Conservation (phyloP, 2,329 filamentous ascomycete species). For the Sordariomycetes sp. region DNA sequence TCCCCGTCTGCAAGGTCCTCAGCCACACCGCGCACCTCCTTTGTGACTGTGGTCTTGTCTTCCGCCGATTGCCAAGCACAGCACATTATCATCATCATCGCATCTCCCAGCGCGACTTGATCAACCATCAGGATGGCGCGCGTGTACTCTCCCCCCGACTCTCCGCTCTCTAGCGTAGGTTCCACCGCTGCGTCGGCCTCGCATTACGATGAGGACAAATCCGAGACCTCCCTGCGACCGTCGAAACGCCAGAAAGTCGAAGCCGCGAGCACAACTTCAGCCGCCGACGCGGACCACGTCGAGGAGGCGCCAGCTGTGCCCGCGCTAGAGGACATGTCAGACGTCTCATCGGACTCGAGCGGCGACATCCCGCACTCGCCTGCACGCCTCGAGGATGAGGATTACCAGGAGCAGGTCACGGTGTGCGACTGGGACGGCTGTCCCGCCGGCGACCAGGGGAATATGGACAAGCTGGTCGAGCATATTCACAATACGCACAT, state of each 20-base stretch:
- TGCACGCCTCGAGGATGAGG: slow-evolving; percentile 62
- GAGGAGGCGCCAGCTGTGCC: slow-evolving; percentile 39
- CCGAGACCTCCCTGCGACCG: slow-evolving; percentile 30
- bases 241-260: slow-evolving; percentile 38
- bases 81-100: background rate
- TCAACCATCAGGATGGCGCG: slow-evolving; percentile 25
- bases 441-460: slow-evolving; percentile 57
- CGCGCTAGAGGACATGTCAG: slow-evolving; percentile 51
- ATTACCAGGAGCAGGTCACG: slow-evolving; percentile 69
- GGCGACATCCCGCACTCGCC: slow-evolving; percentile 72
- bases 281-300: slow-evolving; percentile 35
- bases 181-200: too few species aligned
- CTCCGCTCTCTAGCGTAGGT: slow-evolving; percentile 38
- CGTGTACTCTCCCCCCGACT: slow-evolving; percentile 30
- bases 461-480: slow-evolving; percentile 75
- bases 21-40: too few species aligned
- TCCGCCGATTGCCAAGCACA: too few species aligned
- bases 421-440: slow-evolving; percentile 73
- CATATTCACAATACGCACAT: slow-evolving; percentile 93
- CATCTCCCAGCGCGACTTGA: slow-evolving; percentile 9
- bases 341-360: slow-evolving; percentile 84
- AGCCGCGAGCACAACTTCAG: slow-evolving; percentile 33
- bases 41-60: too few species aligned
- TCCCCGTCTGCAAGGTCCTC: too few species aligned
- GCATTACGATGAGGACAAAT: slow-evolving; percentile 33